These are phyloP conservation scores for Ploettnerulaceae sp. DNA, from an alignment of 2,329 filamentous ascomycete species.

Conservation along the genomic window DNA sequence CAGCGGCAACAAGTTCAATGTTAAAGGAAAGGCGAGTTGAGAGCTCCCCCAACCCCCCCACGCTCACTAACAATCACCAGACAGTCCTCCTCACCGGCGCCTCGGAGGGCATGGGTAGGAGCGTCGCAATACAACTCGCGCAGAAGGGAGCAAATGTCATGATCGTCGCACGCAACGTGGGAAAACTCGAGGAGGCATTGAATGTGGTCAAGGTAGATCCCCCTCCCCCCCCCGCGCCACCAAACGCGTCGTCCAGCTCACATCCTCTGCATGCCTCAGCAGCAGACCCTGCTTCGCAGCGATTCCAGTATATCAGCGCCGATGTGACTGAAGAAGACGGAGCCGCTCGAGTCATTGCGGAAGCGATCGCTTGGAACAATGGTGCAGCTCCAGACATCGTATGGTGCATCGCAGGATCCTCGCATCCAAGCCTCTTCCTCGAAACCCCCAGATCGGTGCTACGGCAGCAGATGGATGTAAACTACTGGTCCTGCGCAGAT, in stretches of 20 bases:
- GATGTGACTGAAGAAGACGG: conserved; percentile 71
- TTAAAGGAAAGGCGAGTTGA: conserved; percentile 69
- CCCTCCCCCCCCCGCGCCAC: conserved; percentile 3
- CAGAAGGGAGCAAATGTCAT: conserved; percentile 81
- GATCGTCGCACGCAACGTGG: conserved; percentile 72
- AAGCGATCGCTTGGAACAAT: conserved; percentile 76
- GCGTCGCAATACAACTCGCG: conserved; percentile 68
- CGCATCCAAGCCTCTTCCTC: conserved; percentile 70
- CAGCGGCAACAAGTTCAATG: conserved; percentile 71
- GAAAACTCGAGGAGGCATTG: conserved; percentile 69
- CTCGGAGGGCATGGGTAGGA: conserved; percentile 87
- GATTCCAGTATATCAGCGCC: conserved; percentile 77
- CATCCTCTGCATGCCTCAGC: conserved; percentile 54
- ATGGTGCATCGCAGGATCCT: conserved; percentile 81
- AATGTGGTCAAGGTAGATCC: conserved; percentile 55
- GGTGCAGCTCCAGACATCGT: conserved; percentile 72
- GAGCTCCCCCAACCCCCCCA: neutral
- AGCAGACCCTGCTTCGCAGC: conserved; percentile 60
- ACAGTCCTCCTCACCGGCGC: conserved; percentile 86
- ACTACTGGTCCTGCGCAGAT: conserved; percentile 84
- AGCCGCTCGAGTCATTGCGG: conserved; percentile 62
- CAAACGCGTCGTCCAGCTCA: conserved; percentile 2
- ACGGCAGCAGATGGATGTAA: conserved; percentile 81
- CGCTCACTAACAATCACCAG: conserved; percentile 42
- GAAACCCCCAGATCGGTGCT: conserved; percentile 65